phyloP scores from a whole-genome alignment of 352 stramenopile species.

The Plasmopara viticola region DNA sequence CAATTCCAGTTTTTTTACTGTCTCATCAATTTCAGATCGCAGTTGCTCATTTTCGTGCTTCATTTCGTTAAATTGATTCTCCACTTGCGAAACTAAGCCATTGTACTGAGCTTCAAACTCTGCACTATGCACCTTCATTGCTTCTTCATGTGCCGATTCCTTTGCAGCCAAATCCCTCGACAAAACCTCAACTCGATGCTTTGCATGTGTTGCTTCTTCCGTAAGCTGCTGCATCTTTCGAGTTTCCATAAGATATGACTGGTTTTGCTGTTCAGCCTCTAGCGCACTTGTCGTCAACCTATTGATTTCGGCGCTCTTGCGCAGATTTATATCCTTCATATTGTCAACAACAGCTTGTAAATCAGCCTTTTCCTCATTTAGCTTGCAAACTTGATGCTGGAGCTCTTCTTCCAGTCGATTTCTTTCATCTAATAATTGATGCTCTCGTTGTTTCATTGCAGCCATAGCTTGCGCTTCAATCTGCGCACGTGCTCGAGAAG shows the following conservation, averaged over 20 bases:
- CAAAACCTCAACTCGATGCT: constrained; percentile 37
- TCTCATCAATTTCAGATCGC: constrained; percentile 35
- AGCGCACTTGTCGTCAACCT: constrained; percentile 41
- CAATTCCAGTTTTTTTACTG: constrained; percentile 35
- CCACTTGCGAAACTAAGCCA: constrained; percentile 43
- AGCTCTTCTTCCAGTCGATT: constrained; percentile 32
- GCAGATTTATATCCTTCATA: constrained; percentile 39
- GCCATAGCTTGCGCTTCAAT: constrained; percentile 34
- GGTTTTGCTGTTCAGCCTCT: constrained; percentile 28
- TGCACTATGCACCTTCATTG: constrained; percentile 36
- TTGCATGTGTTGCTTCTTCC: constrained; percentile 29
- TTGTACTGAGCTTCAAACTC: constrained; percentile 61
- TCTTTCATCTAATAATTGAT: constrained; percentile 47
- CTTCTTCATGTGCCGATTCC: constrained; percentile 36
- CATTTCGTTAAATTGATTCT: constrained; percentile 42
- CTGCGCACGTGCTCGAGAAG: constrained; percentile 30
- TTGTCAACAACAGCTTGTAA: constrained; percentile 39
- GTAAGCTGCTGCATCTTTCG: constrained; percentile 36
- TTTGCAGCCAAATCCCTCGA: constrained; percentile 42
- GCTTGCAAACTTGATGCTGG: constrained; percentile 26
- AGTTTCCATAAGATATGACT: constrained; percentile 17
- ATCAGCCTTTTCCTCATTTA: constrained; percentile 37
- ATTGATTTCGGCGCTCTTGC: constrained; percentile 50
- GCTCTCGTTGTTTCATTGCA: constrained; percentile 44
- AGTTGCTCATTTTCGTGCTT: constrained; percentile 53